phyloP scores from a whole-genome alignment of 148 eudicot genomes.

The Fallopia convolvulus region DNA sequence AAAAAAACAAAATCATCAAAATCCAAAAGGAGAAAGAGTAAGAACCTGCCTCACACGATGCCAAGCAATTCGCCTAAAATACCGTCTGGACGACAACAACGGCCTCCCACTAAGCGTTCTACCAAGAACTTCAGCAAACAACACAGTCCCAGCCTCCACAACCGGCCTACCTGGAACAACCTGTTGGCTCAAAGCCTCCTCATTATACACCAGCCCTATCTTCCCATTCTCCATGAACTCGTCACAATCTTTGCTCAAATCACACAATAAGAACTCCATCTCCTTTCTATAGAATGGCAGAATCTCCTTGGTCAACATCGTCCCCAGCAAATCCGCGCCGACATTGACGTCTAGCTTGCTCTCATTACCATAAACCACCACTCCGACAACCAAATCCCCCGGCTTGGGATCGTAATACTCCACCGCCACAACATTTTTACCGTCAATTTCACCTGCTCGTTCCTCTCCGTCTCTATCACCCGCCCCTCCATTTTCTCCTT shows the following conservation, averaged over 20 bases:
- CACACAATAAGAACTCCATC: slow-evolving; percentile 67
- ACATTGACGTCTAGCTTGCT: slow-evolving; percentile 86
- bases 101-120: slow-evolving; percentile 97
- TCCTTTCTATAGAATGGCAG: slow-evolving; percentile 80
- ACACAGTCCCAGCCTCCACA: slow-evolving; percentile 78
- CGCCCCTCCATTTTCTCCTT: slow-evolving; percentile 25
- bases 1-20: slow-evolving; percentile 2
- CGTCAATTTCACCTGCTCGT: slow-evolving; percentile 14
- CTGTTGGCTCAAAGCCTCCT: slow-evolving; percentile 45
- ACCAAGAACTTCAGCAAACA: slow-evolving; percentile 91
- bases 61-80: slow-evolving; percentile 78
- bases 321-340: slow-evolving; percentile 77
- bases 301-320: slow-evolving; percentile 92
- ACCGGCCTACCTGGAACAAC: slow-evolving; percentile 53
- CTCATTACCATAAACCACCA: slow-evolving; percentile 83
- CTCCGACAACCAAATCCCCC: slow-evolving; percentile 87
- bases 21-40: slow-evolving; percentile 23
- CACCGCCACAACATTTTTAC: slow-evolving; percentile 36
- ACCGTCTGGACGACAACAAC: slow-evolving; percentile 64
- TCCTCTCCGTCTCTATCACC: slow-evolving; percentile 12
- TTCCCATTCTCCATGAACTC: slow-evolving; percentile 68
- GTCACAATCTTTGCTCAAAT: slow-evolving; percentile 50
- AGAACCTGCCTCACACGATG: slow-evolving; percentile 99
- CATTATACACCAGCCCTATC: slow-evolving; percentile 60
- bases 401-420: slow-evolving; percentile 90